Evolutionary conservation across 1,139 yeast species (phyloP), one percentile per base, ranked within the genome.

Genomic region (Geotrichum bryndzae): DNA sequence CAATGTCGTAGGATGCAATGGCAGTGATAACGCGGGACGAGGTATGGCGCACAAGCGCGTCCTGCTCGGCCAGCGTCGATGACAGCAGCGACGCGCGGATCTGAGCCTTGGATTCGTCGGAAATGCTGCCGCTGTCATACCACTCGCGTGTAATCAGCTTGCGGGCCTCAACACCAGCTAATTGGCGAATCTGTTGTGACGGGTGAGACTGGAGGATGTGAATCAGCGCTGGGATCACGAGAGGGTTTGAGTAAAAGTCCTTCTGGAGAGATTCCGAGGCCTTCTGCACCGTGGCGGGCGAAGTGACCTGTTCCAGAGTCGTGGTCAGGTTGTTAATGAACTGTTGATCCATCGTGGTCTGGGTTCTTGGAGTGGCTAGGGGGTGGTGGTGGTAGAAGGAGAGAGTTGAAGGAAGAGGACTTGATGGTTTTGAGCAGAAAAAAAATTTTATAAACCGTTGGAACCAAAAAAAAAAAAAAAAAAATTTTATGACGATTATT

Each of bases 151-250:
- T 72, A 57, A 90, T 85, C 72, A 88, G 83, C 76, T 95, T 94
- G 77, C 97, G 85, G 54, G 92, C 92, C 77, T 94, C 99, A 64
- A 94, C 97, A 65, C 97, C 96, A 22, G 98, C 96, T 67, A 94
- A 81, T 76, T 91, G 97, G 53, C 82, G 78, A 68, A 88, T 74
- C 69, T 85, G 84, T 64, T 81, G 84, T 67, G 84, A 84, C 51
- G 79, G 78, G 66, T 85, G 83, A 67, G 81, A 81, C 75, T 88
- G 94, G 72, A 90, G 81, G 67, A 94, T 84, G 72, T 89, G 96
- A 68, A 94, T 79, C 73, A 92, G 80, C 10, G 96, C 86, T 35
- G 97, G 95, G 64, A 94, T 82, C 25, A 95, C 84, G 69, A 82
- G 78, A 18, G 89, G 84, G 69, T 86, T 84, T 63, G 83, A 79